phyloP scores from a whole-genome alignment of 371 early-diverging fungal genomes.

The Mortierella sp. region DNA sequence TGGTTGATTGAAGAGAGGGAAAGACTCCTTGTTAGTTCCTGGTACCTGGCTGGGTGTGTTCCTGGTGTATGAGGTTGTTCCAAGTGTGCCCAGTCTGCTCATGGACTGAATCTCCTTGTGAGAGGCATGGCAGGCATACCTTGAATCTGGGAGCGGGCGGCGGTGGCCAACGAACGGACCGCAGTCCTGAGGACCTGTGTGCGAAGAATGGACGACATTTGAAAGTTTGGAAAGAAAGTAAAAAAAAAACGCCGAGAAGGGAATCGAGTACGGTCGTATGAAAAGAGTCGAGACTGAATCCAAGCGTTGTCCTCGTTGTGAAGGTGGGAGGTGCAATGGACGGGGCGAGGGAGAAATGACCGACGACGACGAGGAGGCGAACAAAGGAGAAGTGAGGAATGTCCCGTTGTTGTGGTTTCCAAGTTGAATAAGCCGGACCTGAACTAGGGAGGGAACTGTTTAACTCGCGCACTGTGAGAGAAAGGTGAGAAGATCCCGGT shows the following conservation, averaged over 20 bases:
- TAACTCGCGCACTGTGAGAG: background rate
- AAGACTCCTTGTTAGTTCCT: too few species aligned
- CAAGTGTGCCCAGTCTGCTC: background rate
- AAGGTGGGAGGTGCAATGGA: background rate
- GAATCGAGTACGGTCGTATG: background rate
- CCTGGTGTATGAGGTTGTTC: background rate
- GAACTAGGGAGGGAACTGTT: background rate
- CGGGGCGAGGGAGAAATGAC: background rate
- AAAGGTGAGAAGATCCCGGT: constrained; percentile 28
- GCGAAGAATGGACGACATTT: constrained; percentile 47
- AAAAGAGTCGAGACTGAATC: background rate
- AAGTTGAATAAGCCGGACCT: constrained; percentile 7
- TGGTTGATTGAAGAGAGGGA: too few species aligned
- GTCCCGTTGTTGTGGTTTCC: background rate
- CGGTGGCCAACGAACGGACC: constrained; percentile 22
- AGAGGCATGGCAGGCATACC: constrained; percentile 17
- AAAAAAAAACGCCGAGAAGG: background rate
- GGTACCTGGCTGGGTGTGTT: background rate
- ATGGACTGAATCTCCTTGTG: background rate
- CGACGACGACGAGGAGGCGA: background rate
- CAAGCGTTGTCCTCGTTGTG: background rate
- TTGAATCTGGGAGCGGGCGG: constrained; percentile 39
- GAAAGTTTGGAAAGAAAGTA: too few species aligned
- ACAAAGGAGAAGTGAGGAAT: background rate
- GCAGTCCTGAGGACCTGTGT: constrained; percentile 46